These are phyloP conservation scores for Metschnikowia continentalis DNA, from an alignment of 805 yeast species.

Conservation along the genomic window DNA sequence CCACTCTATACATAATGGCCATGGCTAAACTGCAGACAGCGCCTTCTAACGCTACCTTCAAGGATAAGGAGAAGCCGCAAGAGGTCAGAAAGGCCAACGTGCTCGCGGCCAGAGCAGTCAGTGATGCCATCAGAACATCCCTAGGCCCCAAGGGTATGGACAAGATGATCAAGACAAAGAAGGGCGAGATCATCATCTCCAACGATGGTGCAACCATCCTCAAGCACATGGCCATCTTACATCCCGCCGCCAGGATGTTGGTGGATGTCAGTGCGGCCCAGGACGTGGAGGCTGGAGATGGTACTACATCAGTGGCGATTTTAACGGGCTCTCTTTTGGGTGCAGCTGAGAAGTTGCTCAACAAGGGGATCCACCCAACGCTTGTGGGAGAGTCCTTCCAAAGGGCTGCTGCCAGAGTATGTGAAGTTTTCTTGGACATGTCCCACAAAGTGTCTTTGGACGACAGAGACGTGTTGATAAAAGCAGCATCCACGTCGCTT, in stretches of 20 bases:
- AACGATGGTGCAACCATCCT: slow-evolving; percentile 98
- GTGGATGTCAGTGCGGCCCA: slow-evolving; percentile 97
- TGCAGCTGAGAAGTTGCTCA: slow-evolving; percentile 88
- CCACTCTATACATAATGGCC: slow-evolving; percentile 13
- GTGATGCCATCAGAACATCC: slow-evolving; percentile 92
- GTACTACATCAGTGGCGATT: slow-evolving; percentile 96
- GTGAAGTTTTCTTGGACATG: slow-evolving; percentile 80
- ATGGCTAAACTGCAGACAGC: slow-evolving; percentile 16
- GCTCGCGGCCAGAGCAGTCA: slow-evolving; percentile 89
- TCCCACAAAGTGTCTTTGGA: slow-evolving; percentile 70
- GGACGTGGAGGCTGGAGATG: slow-evolving; percentile 99
- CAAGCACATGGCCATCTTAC: slow-evolving; percentile 96
- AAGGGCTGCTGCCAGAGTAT: slow-evolving; percentile 79
- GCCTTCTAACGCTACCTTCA: slow-evolving; percentile 83
- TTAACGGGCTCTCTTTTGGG: slow-evolving; percentile 90
- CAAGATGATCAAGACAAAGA: slow-evolving; percentile 93
- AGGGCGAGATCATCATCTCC: slow-evolving; percentile 89
- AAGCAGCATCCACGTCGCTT: slow-evolving; percentile 92
- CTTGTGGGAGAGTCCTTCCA: slow-evolving; percentile 91
- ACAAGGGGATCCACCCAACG: slow-evolving; percentile 93
- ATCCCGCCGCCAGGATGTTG: slow-evolving; percentile 96
- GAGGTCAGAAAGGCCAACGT: slow-evolving; percentile 89
- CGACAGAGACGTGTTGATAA: slow-evolving; percentile 78
- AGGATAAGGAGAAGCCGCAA: slow-evolving; percentile 90
- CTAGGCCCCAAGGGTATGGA: slow-evolving; percentile 99